These are phyloP conservation scores for Curvularia eragrostidis DNA, from an alignment of 2,329 filamentous ascomycete species.

Conservation along the genomic window DNA sequence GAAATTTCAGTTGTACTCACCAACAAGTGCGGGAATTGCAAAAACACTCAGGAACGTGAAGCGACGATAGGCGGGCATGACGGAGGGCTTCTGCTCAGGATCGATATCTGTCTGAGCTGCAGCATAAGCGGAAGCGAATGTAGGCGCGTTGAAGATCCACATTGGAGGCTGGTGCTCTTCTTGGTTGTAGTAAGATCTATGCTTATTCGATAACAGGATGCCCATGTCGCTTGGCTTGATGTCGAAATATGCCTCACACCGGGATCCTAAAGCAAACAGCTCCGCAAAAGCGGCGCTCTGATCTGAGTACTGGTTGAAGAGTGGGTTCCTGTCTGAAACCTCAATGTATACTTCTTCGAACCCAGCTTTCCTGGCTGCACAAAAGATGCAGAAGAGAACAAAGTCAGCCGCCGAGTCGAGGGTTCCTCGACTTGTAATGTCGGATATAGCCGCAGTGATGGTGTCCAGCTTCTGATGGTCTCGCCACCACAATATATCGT, in stretches of 20 bases:
- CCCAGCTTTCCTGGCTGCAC: conserved; percentile 61
- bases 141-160: conserved; percentile 58
- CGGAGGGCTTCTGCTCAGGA: conserved; percentile 52
- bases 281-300: conserved; percentile 70
- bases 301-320: conserved; percentile 67
- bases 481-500: conserved; percentile 38
- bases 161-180: conserved; percentile 56
- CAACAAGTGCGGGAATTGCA: conserved; percentile 66
- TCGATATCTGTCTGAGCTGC: conserved; percentile 62
- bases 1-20: conserved; percentile 20
- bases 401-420: conserved; percentile 57
- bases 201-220: conserved; percentile 43
- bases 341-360: conserved; percentile 70
- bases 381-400: conserved; percentile 64
- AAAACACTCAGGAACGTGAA: conserved; percentile 68
- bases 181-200: conserved; percentile 53
- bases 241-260: conserved; percentile 68
- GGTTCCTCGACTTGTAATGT: conserved; percentile 27
- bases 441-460: conserved; percentile 39
- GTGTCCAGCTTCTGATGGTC: conserved; percentile 39
- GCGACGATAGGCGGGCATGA: conserved; percentile 57
- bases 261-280: conserved; percentile 67
- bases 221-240: conserved; percentile 53
- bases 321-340: conserved; percentile 66
- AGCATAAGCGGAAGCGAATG: conserved; percentile 60